These are phyloP conservation scores for Phytophthora ohioensis DNA, from an alignment of 352 stramenopile genomes.

Conservation along the genomic window DNA sequence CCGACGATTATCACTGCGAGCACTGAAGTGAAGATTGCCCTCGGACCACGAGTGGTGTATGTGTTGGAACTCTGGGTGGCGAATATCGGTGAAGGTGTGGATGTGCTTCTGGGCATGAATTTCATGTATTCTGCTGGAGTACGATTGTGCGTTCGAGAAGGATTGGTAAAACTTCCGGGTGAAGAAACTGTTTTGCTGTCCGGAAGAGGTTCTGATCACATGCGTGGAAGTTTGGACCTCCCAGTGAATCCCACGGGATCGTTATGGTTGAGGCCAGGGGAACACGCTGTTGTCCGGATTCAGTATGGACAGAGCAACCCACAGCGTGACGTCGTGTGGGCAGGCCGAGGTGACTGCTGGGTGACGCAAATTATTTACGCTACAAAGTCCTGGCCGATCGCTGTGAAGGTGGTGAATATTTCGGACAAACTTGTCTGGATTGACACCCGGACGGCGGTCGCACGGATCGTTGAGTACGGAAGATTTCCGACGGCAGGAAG, in stretches of 20 bases:
- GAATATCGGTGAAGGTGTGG: neutral
- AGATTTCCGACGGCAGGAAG: neutral
- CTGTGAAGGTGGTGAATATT: conserved; percentile 8
- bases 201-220: no score
- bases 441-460: neutral
- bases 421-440: neutral
- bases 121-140: no score
- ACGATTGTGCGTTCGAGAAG: no score
- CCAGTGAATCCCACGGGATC: no score
- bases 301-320: neutral
- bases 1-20: no score
- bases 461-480: neutral
- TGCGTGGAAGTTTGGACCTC: no score
- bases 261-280: neutral
- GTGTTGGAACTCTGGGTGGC: neutral
- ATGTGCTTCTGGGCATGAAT: neutral
- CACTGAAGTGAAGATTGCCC: no score
- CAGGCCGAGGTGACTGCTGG: neutral
- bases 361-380: neutral
- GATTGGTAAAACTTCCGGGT: no score
- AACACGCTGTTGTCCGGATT: neutral
- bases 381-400: neutral
- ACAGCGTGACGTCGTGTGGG: neutral
- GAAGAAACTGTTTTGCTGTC: no score
- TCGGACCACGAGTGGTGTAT: neutral